Evolutionary conservation across 1,284 basidiomycete genomes (phyloP).

Genomic region (Boletellus sp.): DNA sequence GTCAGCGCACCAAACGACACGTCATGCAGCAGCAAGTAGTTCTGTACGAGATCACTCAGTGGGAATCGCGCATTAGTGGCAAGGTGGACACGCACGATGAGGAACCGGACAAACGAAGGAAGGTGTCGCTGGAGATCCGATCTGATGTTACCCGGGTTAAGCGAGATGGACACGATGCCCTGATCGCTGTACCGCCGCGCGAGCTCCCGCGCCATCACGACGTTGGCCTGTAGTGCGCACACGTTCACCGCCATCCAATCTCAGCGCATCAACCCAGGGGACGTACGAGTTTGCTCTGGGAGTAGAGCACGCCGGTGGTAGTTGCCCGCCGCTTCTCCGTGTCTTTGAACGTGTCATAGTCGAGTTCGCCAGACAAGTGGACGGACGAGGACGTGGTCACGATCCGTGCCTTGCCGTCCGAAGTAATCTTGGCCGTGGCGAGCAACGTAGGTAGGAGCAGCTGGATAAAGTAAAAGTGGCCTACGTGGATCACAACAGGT

Average conservation of each 20-base stretch:
- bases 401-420: conserved; percentile 39
- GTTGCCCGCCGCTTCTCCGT: conserved; percentile 33
- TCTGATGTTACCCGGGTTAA: conserved; percentile 13
- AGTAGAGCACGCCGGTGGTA: conserved; percentile 33
- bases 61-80: background rate
- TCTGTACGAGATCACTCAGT: conserved; percentile 6
- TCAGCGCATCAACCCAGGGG: no score
- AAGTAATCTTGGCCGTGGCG: conserved; percentile 28
- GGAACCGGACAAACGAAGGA: background rate
- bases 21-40: conserved; percentile 19
- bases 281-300: conserved; percentile 45
- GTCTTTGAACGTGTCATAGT: conserved; percentile 39
- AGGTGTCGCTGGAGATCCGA: background rate
- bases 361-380: conserved; percentile 28
- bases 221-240: conserved; percentile 16
- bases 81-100: conserved; percentile 11
- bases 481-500: conserved; percentile 6
- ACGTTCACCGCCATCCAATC: no score
- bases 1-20: conserved; percentile 34
- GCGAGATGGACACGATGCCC: conserved; percentile 24
- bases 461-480: conserved; percentile 49
- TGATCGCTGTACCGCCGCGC: conserved; percentile 21
- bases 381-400: conserved; percentile 41
- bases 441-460: conserved; percentile 45
- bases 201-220: conserved; percentile 23